Percentiles rank a stretch among this genome's conserved stretches.
phyloP scores from a whole-genome alignment of 257 asterid genomes.

The Ocimum tenuiflorum region DNA sequence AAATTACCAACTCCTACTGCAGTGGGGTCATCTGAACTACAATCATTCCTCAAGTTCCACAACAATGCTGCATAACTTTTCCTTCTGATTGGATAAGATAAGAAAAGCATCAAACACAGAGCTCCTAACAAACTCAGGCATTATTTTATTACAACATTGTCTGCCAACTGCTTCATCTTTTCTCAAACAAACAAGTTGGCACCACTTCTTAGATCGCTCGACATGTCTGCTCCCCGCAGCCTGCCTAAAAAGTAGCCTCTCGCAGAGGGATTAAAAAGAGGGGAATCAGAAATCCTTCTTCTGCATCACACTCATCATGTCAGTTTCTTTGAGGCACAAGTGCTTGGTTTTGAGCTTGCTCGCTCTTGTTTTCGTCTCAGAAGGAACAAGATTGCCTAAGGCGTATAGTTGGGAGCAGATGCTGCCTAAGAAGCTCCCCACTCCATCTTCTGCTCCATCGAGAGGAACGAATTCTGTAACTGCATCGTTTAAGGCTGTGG shows the following conservation, averaged over 20 bases:
- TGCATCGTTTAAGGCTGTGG: constrained; percentile 23
- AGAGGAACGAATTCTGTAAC: constrained; percentile 60
- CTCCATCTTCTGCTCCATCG: constrained; percentile 78
- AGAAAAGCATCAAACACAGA: constrained; percentile 27
- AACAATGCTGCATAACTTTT: constrained; percentile 11
- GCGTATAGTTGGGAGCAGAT: constrained; percentile 61
- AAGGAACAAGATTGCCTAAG: constrained; percentile 60
- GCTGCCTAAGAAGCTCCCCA: constrained; percentile 85
- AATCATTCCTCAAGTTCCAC: too few species aligned
- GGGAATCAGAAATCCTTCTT: not conserved
- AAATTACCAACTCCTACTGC: constrained; percentile 21
- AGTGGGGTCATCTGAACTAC: constrained; percentile 31
- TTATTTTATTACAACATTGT: constrained; percentile 45
- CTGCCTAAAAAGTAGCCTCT: constrained; percentile 30
- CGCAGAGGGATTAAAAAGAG: constrained; percentile 21
- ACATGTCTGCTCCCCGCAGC: constrained; percentile 45
- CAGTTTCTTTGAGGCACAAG: constrained; percentile 39
- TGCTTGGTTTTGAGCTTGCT: constrained; percentile 41
- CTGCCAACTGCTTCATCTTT: constrained; percentile 71
- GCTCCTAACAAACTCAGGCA: constrained; percentile 25
- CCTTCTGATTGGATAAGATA: constrained; percentile 24
- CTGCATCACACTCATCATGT: constrained; percentile 34
- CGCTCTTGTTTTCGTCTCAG: constrained; percentile 49
- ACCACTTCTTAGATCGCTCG: constrained; percentile 42
- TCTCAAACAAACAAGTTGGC: constrained; percentile 58